Conservation (phyloP, 176 grass and related monocot species). For the Luzula sylvatica region DNA sequence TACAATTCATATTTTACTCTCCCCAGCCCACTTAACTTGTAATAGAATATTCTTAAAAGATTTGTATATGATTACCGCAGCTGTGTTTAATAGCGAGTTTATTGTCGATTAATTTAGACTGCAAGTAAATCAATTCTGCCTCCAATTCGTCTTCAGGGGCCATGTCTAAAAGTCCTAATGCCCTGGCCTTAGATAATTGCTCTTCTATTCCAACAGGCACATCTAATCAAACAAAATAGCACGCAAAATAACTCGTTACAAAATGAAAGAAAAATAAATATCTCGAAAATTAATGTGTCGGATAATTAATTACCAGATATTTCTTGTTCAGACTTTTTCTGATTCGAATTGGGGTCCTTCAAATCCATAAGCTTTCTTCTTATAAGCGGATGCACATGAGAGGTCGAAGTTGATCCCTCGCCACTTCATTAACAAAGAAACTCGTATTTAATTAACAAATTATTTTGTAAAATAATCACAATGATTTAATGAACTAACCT, state of each 20-base stretch:
- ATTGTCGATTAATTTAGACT: slow-evolving; percentile 82
- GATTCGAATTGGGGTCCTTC: slow-evolving; percentile 34
- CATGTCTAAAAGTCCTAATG: slow-evolving; percentile 49
- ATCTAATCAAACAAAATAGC: slow-evolving; percentile 19
- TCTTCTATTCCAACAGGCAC: slow-evolving; percentile 23
- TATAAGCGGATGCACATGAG: slow-evolving; percentile 71
- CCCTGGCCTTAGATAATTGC: slow-evolving; percentile 44
- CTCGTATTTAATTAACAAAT: too few species aligned
- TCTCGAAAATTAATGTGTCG: not conserved
- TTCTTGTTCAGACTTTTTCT: slow-evolving; percentile 20
- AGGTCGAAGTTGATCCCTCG: slow-evolving; percentile 36
- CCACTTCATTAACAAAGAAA: slow-evolving; percentile 34
- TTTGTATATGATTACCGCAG: slow-evolving; percentile 36
- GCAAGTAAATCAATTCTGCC: slow-evolving; percentile 79
- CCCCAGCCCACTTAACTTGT: not conserved
- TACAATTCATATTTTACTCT: slow-evolving; percentile 1
- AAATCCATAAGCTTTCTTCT: slow-evolving; percentile 50
- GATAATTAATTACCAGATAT: slow-evolving; percentile 35
- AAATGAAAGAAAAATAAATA: not conserved
- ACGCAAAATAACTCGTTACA: not conserved
- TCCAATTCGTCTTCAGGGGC: slow-evolving; percentile 95
- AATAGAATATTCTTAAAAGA: too few species aligned
- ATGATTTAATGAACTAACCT: slow-evolving; percentile 23
- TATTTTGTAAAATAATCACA: too few species aligned
- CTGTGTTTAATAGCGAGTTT: slow-evolving; percentile 49